Evolutionary conservation across 805 yeast species (phyloP), one percentile per base, ranked within the genome.

Genomic region (Myxozyma neglecta): DNA sequence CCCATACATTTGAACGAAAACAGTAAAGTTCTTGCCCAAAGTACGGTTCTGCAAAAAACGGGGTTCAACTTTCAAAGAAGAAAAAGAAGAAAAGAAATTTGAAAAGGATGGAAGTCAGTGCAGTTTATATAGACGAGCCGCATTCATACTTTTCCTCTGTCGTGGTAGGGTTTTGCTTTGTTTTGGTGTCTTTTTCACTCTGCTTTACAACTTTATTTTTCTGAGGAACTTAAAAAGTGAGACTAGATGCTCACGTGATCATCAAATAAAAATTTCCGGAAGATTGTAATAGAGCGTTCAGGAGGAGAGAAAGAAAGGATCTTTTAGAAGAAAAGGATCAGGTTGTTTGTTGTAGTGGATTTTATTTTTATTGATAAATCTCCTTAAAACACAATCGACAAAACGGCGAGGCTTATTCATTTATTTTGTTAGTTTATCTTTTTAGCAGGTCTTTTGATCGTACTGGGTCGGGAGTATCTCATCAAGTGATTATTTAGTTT

Each of bases 61-160:
- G 57, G 60, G 59, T 52, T 44, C 65, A 61, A 63, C 65, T 61
- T 63, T 63, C 66, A 39, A 50, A 36, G 50, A 53, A 62, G 48
- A 61, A 29, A 56, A 54, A 62, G 48, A 53, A 59, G 42, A 42
- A 60, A 47, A 49, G 35, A 35, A n/a, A n/a, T n/a, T 42, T 11
- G 40, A 46, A 14, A 42, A 20, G 46, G 10, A 42, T 5, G 18
- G 10, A 16, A 42, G 6, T 13, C 11, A 6, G 18, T 14, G 10
- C 9, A 36, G 14, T 24, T 46, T 16, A 18, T 18, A 11, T 42
- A 13, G 13, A 6, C 3, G 34, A 16, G 11, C 40, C 55, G 9
- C 1, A 4, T n/a, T n/a, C n/a, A n/a, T n/a, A n/a, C n/a, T n/a
- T 2, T 24, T 24, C 29, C 29, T 24, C 5, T 24, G 29, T 24